phyloP scores from a whole-genome alignment of 495 filamentous ascomycete genomes.

The Podospora sp. region DNA sequence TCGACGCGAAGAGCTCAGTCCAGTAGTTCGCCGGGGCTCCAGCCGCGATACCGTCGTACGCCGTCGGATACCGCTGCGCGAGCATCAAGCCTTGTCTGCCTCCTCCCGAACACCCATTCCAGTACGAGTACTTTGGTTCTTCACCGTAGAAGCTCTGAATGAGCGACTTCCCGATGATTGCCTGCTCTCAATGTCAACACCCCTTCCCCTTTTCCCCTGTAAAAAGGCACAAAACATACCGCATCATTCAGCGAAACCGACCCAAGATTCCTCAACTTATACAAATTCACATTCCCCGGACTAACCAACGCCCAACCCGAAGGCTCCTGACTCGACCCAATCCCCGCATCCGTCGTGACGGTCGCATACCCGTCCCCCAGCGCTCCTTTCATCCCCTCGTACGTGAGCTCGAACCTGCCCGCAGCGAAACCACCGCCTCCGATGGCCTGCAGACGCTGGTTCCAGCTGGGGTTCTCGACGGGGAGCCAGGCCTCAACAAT shows the following conservation, averaged over 20 bases:
- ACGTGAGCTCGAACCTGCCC: constrained; percentile 24
- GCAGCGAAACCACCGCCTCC: constrained; percentile 51
- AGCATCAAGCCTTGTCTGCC: constrained; percentile 48
- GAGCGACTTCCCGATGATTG: constrained; percentile 39
- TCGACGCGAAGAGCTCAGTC: constrained; percentile 22
- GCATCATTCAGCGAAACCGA: constrained; percentile 34
- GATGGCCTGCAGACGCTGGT: constrained; percentile 43
- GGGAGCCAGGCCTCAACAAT: constrained; percentile 44
- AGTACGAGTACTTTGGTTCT: constrained; percentile 44
- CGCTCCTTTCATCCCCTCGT: constrained; percentile 32
- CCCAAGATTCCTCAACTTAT: constrained; percentile 43
- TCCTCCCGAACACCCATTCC: constrained; percentile 49
- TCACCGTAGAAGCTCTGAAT: constrained; percentile 40
- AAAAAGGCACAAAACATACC: constrained; percentile 10
- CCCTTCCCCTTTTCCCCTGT: no score
- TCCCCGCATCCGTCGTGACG: constrained; percentile 47
- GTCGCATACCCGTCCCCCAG: constrained; percentile 43
- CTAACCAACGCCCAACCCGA: constrained; percentile 44
- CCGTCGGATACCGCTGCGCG: constrained; percentile 47
- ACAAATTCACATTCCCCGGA: constrained; percentile 47
- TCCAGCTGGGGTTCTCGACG: constrained; percentile 38
- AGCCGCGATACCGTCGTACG: constrained; percentile 48
- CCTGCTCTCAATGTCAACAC: constrained; percentile 11
- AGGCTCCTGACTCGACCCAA: constrained; percentile 16
- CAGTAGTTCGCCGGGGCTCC: constrained; percentile 42